Evolutionary conservation across 2,329 filamentous ascomycete species (phyloP).

Genomic region (Nemania bipapillata): DNA sequence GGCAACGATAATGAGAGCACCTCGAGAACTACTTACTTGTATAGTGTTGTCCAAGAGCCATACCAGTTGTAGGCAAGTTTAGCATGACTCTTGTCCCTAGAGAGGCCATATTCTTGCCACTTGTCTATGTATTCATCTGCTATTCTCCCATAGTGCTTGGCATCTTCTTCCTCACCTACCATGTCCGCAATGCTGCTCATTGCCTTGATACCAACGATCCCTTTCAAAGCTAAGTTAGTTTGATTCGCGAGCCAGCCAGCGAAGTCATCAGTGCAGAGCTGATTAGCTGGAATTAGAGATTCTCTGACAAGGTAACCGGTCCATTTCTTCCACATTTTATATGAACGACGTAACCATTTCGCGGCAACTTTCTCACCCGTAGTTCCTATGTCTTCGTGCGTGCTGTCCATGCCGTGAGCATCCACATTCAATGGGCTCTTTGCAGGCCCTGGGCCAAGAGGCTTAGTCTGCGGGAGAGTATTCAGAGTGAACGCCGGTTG

Average conservation of each 20-base stretch:
- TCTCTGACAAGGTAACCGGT: slow-evolving; percentile 77
- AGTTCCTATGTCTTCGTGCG: slow-evolving; percentile 63
- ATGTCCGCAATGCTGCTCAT: slow-evolving; percentile 75
- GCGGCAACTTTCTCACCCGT: slow-evolving; percentile 58
- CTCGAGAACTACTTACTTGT: slow-evolving; percentile 60
- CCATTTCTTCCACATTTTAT: slow-evolving; percentile 79
- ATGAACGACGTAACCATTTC: slow-evolving; percentile 63
- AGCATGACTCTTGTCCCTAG: slow-evolving; percentile 75
- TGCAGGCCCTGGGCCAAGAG: slow-evolving; percentile 33
- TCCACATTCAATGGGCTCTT: slow-evolving; percentile 42
- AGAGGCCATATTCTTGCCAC: slow-evolving; percentile 77
- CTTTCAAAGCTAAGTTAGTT: slow-evolving; percentile 79
- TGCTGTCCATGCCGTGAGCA: slow-evolving; percentile 65
- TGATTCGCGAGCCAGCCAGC: slow-evolving; percentile 79
- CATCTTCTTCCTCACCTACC: slow-evolving; percentile 67
- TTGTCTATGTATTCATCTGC: slow-evolving; percentile 74
- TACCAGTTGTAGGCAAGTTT: slow-evolving; percentile 85
- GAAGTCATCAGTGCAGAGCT: slow-evolving; percentile 82
- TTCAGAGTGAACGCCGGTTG: slow-evolving; percentile 68
- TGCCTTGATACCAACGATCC: slow-evolving; percentile 80
- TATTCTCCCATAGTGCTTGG: slow-evolving; percentile 69
- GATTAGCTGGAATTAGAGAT: slow-evolving; percentile 74
- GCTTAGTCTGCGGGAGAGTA: slow-evolving; percentile 34
- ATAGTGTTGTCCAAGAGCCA: slow-evolving; percentile 83
- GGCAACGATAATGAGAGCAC: not conserved